These are phyloP conservation scores for Colletotrichum nymphaeae DNA, from an alignment of 2,329 filamentous ascomycete species.

Conservation along the genomic window DNA sequence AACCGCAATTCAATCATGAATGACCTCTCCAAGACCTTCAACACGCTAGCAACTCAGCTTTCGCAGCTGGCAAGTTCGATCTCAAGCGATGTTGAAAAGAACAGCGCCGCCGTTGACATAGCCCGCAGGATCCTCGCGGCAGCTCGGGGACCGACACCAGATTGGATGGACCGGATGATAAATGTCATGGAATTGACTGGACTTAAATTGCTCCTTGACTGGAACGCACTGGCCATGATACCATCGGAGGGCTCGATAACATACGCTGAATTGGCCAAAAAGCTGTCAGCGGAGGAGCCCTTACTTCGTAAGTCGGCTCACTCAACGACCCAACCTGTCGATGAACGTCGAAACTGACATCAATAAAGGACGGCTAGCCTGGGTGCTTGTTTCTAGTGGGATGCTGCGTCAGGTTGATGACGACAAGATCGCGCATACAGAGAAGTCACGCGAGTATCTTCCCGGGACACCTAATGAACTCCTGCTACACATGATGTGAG, in stretches of 20 bases:
- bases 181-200: neutral
- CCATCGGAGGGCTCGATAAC: constrained; percentile 42
- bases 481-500: constrained; percentile 33
- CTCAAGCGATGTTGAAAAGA: constrained; percentile 15
- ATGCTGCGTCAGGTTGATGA: constrained; percentile 37
- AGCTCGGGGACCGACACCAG: constrained; percentile 7
- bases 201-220: constrained; percentile 44
- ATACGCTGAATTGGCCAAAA: constrained; percentile 42
- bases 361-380: constrained; percentile 36
- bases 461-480: constrained; percentile 27
- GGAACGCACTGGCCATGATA: constrained; percentile 47
- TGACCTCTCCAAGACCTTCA: neutral
- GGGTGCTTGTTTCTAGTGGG: constrained; percentile 37
- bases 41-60: constrained; percentile 3
- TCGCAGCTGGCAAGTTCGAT: neutral
- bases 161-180: constrained; percentile 23
- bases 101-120: constrained; percentile 2
- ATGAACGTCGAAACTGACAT: neutral
- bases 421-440: constrained; percentile 40
- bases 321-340: too few relatives aligned
- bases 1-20: neutral
- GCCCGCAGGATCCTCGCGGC: constrained; percentile 23
- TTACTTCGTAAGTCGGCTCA: constrained; percentile 40
- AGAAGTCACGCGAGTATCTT: constrained; percentile 35
- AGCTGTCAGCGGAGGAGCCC: constrained; percentile 40